Base-by-base conservation (phyloP, 73 alveolate species). In the Uronychia binucleata region DNA sequence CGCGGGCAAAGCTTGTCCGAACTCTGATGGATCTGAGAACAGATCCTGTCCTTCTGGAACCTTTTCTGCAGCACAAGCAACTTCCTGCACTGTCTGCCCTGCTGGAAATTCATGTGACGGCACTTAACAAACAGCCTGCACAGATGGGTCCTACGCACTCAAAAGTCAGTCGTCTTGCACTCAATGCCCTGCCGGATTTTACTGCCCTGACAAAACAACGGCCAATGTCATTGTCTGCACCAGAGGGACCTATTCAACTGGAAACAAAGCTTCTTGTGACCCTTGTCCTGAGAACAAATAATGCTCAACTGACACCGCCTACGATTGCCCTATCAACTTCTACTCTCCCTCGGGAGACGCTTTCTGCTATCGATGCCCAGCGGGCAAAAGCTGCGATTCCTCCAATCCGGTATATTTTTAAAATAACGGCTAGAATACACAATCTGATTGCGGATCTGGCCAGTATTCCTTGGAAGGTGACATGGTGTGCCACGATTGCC, bases 171-270 rank as follows among this genome's bases (percentile, higher is more conserved):
- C 59, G 0, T 80, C 79, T 28, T 92, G 97, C 60, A 67, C 26
- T 28, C 1, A 75, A 1, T 91, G 96, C 81, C 96, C 96, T 26
- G 87, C 85, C 0, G 96, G 96, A 0, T 58, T 67, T 13, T 46
- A 81, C 29, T 91, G 98, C 82, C 91, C 92, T 77, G 57, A 85
- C 59, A 74, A 46, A 78, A 58, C 81, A 67, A 58, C 35, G 14
- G 46, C 77, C 30, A 31, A 29, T 28, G 31, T 77, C 27, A 74
- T 77, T 26, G 59, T 67, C 30, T 89, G 95, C 58, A 89, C 95
- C 14, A 80, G 76, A 34, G 95, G 95, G 32, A 83, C 95, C 1
- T 89, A 84, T 77, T 75, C 88, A 1, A 29, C 30, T 1, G 86
- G 87, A 25, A 76, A 14, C 34, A 26, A 59, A 33, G 1, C 74